Evolutionary conservation across 192 early-diverging fungal species (phyloP).

Genomic region (Irineochytrium annulatum): DNA sequence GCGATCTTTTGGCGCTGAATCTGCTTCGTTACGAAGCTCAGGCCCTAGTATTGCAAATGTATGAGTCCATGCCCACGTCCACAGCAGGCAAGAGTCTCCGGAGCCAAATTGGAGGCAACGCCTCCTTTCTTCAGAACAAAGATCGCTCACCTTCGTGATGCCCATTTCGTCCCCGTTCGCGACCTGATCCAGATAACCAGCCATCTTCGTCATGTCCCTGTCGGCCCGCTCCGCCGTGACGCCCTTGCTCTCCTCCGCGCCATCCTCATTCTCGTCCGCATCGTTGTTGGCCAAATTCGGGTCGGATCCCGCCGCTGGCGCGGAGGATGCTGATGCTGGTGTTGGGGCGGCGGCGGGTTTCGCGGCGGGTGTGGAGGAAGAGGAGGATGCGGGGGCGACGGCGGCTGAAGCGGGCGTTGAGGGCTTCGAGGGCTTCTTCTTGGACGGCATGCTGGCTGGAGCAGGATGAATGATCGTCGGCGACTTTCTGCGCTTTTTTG

Average conservation of each 20-base stretch:
- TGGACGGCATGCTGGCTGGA: too few relatives aligned
- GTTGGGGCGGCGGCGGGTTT: too few relatives aligned
- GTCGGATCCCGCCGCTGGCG: too few relatives aligned
- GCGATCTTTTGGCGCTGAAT: slow-evolving; percentile 2
- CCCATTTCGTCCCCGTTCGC: background rate
- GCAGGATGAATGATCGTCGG: too few relatives aligned
- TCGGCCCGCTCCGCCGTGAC: slow-evolving; percentile 19
- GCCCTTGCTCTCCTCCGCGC: slow-evolving; percentile 14
- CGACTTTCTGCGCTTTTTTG: too few relatives aligned
- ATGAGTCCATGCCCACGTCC: background rate
- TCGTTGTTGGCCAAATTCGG: background rate
- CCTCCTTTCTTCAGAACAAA: too few relatives aligned
- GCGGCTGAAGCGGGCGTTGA: too few relatives aligned
- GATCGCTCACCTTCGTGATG: slow-evolving; percentile 13
- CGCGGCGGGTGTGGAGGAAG: too few relatives aligned
- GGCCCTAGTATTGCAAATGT: background rate
- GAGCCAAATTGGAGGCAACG: too few relatives aligned
- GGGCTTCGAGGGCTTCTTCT: too few relatives aligned
- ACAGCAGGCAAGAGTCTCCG: background rate
- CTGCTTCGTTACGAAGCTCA: background rate
- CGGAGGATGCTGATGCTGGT: too few relatives aligned
- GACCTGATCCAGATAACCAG: slow-evolving; percentile 1
- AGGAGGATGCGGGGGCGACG: too few relatives aligned
- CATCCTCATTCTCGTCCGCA: slow-evolving; percentile 12
- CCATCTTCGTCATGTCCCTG: slow-evolving; percentile 20